Base-by-base conservation (phyloP, 768 basidiomycete species). In the Pisolithus albus region DNA sequence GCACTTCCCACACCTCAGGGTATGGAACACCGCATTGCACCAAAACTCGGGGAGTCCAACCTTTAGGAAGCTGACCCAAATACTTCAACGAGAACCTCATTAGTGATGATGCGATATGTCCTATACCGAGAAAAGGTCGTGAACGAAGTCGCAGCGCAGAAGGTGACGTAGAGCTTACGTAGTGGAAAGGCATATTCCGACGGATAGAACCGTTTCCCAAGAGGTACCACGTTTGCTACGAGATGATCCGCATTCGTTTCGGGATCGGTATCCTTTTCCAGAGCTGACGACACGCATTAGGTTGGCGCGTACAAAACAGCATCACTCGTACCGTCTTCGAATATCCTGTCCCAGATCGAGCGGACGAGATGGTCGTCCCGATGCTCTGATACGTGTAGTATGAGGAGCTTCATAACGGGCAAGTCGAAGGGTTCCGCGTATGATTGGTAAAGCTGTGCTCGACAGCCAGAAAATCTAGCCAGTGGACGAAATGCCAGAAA, bases 371-470 rank as follows among this genome's bases (percentile, higher is more conserved):
- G 79, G 52, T 90, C 85, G 57, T 98, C 92, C 4, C 84, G 83
- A 64, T 95, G 92, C 64, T 94, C 92, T 7, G 95, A 94, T 7
- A 95, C 88, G 64, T 96, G 88, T 50, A 97, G 75, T 63, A 95
- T 93, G 24, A 96, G 76, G 6, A 99, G 75, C 63, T 92, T 91
- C 65, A 91, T 82, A 37, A 83, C 75, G 5, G 87, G 82, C 13
- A 96, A 75, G 58, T 91, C 83, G 59, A 93, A 89, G 5, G 92
- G 86, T 46, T 89, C 77, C 5, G 92, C 94, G 63, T 89, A 98
- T 43, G 81, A 75, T 71, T 87, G 84, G 62, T 89, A 98, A 43
- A 98, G 76, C 92, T 97, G 56, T 10, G 40, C 40, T 32, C 13
- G 42, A 55, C 32, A 52, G 61, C 40, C 54, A 38, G 48, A 51